Evolutionary conservation across 768 basidiomycete species (phyloP).

Genomic region (Ramaria sp.): DNA sequence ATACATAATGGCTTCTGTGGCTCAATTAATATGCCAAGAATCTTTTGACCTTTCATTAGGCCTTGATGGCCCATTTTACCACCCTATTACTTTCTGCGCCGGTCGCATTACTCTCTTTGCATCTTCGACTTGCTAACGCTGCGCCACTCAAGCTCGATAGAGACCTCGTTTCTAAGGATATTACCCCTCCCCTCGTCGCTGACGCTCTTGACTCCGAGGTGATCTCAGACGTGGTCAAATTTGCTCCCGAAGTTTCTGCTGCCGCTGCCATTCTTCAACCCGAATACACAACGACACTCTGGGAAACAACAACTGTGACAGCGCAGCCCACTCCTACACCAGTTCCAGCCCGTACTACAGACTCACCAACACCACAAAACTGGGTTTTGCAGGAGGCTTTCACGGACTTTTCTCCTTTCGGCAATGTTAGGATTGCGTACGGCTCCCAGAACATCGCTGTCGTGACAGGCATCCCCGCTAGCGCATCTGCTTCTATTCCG

Average conservation of each 20-base stretch:
- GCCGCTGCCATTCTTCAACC: not conserved
- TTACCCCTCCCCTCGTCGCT: not conserved
- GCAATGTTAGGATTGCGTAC: conserved; percentile 42
- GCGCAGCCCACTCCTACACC: not conserved
- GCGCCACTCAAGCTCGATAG: not conserved
- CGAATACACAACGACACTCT: not conserved
- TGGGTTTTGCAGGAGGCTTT: conserved; percentile 46
- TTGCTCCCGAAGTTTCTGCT: not conserved
- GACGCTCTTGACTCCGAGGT: not conserved
- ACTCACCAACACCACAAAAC: conserved; percentile 6
- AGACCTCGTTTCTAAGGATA: not conserved
- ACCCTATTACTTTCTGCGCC: not conserved
- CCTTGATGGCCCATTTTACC: not conserved
- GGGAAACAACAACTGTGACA: not conserved
- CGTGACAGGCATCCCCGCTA: conserved; percentile 35
- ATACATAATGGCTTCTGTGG: not conserved
- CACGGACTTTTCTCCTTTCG: conserved; percentile 50
- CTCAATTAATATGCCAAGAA: not conserved
- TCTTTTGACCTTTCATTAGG: not conserved
- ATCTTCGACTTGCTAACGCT: not conserved
- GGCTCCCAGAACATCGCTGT: conserved; percentile 46
- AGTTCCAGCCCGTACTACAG: not conserved
- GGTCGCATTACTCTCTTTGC: not conserved
- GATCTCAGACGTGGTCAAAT: not conserved
- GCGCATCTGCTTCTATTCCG: conserved; percentile 20